Evolutionary conservation across 2,329 filamentous ascomycete genomes (phyloP).

Genomic region (Botryosphaeria dothidea): DNA sequence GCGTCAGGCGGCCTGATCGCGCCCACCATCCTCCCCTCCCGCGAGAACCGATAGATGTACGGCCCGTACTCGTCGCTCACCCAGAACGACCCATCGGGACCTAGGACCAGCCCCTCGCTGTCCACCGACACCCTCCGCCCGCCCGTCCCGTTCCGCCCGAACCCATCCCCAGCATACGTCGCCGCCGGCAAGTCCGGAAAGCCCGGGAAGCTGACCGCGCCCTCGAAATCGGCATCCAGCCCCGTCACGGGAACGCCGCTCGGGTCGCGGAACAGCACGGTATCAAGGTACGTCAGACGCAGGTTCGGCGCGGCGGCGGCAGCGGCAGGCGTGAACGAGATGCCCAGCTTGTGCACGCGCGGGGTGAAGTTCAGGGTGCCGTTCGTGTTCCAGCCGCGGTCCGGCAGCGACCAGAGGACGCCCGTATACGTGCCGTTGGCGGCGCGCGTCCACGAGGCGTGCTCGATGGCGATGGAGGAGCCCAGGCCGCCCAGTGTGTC

Average conservation of each 20-base stretch:
- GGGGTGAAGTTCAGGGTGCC: slow-evolving; percentile 55
- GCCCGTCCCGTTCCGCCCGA: slow-evolving; percentile 61
- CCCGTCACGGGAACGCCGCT: slow-evolving; percentile 64
- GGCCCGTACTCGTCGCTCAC: slow-evolving; percentile 70
- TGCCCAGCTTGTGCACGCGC: slow-evolving; percentile 66
- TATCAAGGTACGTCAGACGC: slow-evolving; percentile 62
- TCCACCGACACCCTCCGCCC: slow-evolving; percentile 64
- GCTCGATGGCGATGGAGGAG: slow-evolving; percentile 64
- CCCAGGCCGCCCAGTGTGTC: slow-evolving; percentile 70
- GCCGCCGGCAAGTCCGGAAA: slow-evolving; percentile 65
- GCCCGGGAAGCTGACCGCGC: slow-evolving; percentile 55
- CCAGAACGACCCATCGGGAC: slow-evolving; percentile 64
- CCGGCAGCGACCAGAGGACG: slow-evolving; percentile 63
- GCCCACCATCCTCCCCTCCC: slow-evolving; percentile 58
- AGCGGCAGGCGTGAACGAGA: slow-evolving; percentile 58
- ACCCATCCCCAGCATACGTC: slow-evolving; percentile 67
- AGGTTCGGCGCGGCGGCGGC: slow-evolving; percentile 62
- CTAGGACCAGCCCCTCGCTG: slow-evolving; percentile 66
- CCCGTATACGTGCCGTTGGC: slow-evolving; percentile 63
- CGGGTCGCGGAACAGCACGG: slow-evolving; percentile 65
- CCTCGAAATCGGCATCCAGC: slow-evolving; percentile 60
- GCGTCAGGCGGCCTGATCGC: slow-evolving; percentile 67
- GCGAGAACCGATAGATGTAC: slow-evolving; percentile 67
- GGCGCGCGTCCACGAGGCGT: slow-evolving; percentile 58
- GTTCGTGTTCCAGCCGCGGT: slow-evolving; percentile 73